Percentiles rank a stretch among this genome's conserved stretches.
These are phyloP conservation scores for Micractinium sp. DNA, from an alignment of 139 green algal species.

Conservation along the genomic window DNA sequence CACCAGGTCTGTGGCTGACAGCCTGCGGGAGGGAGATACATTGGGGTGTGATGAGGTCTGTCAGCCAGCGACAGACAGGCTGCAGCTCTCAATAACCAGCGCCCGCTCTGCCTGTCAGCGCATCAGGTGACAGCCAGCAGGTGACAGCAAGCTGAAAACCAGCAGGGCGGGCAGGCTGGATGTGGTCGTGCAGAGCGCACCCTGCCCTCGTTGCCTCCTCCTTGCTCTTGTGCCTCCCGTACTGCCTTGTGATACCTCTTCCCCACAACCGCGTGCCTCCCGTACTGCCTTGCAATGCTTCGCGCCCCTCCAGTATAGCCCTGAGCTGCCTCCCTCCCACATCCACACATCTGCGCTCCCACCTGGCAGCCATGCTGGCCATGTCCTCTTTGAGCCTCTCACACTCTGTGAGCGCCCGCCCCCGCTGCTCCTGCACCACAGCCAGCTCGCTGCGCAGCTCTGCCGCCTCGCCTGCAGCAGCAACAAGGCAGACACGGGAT, in stretches of 20 bases:
- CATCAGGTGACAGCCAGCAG: background rate
- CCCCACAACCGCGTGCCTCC: too few relatives aligned
- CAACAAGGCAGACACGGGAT: too few relatives aligned
- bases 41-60: background rate
- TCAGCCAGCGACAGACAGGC: background rate
- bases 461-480: background rate
- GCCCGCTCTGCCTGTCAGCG: too few relatives aligned
- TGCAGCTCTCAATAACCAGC: background rate
- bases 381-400: background rate
- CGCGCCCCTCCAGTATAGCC: too few relatives aligned
- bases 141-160: background rate
- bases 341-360: background rate
- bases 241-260: too few relatives aligned
- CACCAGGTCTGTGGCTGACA: slow-evolving; percentile 1
- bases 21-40: background rate
- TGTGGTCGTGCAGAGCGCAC: too few relatives aligned
- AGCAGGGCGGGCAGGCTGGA: too few relatives aligned
- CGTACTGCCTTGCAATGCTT: background rate
- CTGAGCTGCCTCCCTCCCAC: background rate
- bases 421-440: slow-evolving; percentile 1
- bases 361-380: background rate
- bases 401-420: slow-evolving; percentile 2
- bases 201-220: too few relatives aligned
- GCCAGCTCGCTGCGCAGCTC: slow-evolving; percentile 10
- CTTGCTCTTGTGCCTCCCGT: too few relatives aligned